phyloP scores from a whole-genome alignment of 2,329 filamentous ascomycete species.

The Colletotrichum shisoi region DNA sequence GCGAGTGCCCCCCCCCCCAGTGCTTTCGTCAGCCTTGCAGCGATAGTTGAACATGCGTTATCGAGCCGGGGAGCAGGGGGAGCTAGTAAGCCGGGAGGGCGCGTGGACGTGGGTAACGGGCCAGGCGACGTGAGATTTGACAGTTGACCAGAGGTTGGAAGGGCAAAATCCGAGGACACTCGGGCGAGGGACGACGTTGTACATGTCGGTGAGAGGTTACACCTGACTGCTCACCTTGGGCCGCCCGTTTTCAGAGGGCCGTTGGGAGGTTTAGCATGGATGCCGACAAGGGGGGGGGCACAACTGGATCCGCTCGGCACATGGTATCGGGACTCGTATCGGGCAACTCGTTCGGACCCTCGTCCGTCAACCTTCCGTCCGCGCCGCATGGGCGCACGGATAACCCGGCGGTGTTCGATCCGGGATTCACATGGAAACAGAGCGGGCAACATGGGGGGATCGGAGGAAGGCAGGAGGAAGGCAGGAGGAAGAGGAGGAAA shows the following conservation, averaged over 20 bases:
- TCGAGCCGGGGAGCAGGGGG: neutral
- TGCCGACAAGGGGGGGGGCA: constrained; percentile 1
- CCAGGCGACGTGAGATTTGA: constrained; percentile 8
- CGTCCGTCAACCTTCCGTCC: constrained; percentile 17
- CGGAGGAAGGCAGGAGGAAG: neutral
- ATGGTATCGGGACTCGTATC: too few relatives aligned
- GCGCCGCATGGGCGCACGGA: constrained; percentile 1
- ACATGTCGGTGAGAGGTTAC: constrained; percentile 37
- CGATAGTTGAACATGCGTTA: constrained; percentile 19
- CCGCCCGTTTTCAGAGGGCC: neutral
- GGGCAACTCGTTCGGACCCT: constrained; percentile 16
- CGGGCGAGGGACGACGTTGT: constrained; percentile 12
- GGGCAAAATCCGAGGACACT: neutral
- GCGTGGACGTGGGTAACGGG: constrained; percentile 3
- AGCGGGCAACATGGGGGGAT: constrained; percentile 8
- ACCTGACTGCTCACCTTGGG: constrained; percentile 38
- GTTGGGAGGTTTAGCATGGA: constrained; percentile 15
- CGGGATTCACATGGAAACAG: constrained; percentile 27
- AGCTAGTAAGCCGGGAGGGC: constrained; percentile 15
- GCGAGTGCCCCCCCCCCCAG: constrained; percentile 23
- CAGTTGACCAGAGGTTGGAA: constrained; percentile 1
- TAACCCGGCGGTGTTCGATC: constrained; percentile 12
- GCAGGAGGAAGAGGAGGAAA: neutral
- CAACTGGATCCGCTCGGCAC: constrained; percentile 24
- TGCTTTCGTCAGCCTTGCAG: constrained; percentile 34